Conservation (phyloP, 2,329 filamentous ascomycete genomes). For the Aspergillus aculeatinus region DNA sequence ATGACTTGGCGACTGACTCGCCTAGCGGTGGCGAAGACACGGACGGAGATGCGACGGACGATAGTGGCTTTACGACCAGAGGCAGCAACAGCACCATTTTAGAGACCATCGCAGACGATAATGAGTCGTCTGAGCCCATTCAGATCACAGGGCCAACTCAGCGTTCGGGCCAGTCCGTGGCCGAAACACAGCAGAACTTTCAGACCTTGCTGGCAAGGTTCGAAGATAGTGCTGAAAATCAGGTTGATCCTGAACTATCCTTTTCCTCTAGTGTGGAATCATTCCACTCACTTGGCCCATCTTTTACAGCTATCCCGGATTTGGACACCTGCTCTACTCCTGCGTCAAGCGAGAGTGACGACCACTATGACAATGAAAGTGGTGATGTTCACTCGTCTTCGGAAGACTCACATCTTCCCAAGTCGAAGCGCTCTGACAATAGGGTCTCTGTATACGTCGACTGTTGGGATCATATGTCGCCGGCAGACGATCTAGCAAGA, state of each 20-base stretch:
- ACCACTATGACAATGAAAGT: neutral
- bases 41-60: conserved; percentile 35
- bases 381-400: neutral
- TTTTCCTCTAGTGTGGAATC: conserved; percentile 43
- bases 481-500: conserved; percentile 1
- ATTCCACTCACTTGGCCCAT: conserved; percentile 41
- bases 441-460: conserved; percentile 6
- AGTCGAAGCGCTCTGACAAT: conserved; percentile 30
- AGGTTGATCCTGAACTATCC: conserved; percentile 28
- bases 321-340: conserved; percentile 24
- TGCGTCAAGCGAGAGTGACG: conserved; percentile 9
- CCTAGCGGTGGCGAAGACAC: conserved; percentile 34
- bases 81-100: conserved; percentile 25
- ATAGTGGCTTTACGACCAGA: conserved; percentile 27
- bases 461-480: conserved; percentile 9
- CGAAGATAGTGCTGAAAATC: conserved; percentile 30
- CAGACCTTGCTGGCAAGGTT: conserved; percentile 41
- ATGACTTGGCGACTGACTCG: conserved; percentile 22
- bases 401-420: conserved; percentile 1
- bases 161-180: conserved; percentile 23
- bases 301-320: conserved; percentile 22
- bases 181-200: conserved; percentile 34
- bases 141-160: conserved; percentile 14
- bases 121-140: conserved; percentile 13
- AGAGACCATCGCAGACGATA: conserved; percentile 25